phyloP scores from a whole-genome alignment of 1,139 yeast species.

The Blastobotrys serpentis region DNA sequence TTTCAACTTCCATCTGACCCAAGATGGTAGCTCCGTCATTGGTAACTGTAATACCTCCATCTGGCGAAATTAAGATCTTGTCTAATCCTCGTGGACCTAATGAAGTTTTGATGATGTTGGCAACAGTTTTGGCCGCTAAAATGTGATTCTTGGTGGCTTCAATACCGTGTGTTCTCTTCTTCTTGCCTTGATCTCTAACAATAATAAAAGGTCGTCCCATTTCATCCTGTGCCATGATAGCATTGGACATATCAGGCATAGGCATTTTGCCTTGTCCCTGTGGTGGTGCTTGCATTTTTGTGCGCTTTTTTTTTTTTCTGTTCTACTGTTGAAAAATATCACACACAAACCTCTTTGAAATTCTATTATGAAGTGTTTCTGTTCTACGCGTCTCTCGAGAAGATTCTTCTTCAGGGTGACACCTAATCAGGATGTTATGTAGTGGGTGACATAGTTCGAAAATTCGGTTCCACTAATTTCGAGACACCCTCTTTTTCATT shows the following conservation, averaged over 20 bases:
- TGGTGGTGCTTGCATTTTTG: conserved; percentile 21
- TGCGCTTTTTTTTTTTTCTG: conserved; percentile 9
- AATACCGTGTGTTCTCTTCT: conserved; percentile 86
- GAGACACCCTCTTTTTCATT: neutral
- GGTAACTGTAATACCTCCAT: conserved; percentile 96
- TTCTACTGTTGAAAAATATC: neutral
- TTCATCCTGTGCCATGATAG: conserved; percentile 98
- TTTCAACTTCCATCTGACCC: conserved; percentile 93
- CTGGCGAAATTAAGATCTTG: conserved; percentile 88
- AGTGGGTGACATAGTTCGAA: neutral
- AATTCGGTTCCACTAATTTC: neutral
- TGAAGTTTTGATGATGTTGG: conserved; percentile 87
- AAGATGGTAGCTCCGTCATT: conserved; percentile 98
- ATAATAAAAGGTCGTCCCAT: conserved; percentile 98
- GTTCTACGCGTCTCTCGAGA: neutral
- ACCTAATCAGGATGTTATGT: neutral
- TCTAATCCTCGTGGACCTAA: conserved; percentile 98
- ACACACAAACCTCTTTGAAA: too few relatives aligned
- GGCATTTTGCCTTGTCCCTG: conserved; percentile 44
- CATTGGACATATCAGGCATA: conserved; percentile 94
- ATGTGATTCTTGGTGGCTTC: conserved; percentile 95
- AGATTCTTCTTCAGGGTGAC: neutral
- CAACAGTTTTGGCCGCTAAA: conserved; percentile 92
- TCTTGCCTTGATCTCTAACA: conserved; percentile 94
- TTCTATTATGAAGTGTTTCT: neutral